A percentile compares a stretch with the other conserved stretches of the same genome.
These are phyloP conservation scores for Bryoerythrophyllum caledonicum DNA, from an alignment of 225 moss, liverwort and hornwort genomes.

Conservation along the genomic window DNA sequence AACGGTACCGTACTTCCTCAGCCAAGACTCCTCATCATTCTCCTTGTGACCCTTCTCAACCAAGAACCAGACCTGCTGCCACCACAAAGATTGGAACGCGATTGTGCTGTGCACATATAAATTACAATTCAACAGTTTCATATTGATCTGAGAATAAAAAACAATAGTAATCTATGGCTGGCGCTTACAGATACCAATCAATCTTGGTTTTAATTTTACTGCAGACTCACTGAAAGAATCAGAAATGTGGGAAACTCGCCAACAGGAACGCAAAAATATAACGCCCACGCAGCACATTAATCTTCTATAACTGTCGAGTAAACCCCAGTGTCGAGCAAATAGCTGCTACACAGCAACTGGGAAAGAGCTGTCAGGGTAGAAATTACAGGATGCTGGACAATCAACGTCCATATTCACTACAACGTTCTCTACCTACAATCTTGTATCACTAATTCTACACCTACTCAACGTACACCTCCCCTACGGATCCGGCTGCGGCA, in stretches of 20 bases:
- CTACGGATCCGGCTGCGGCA: conserved; percentile 61
- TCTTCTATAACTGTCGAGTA: conserved; percentile 54
- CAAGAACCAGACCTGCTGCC: background rate
- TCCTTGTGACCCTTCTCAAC: background rate
- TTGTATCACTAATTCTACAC: conserved; percentile 29
- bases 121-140: conserved; percentile 40
- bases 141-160: conserved; percentile 43
- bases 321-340: conserved; percentile 52
- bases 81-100: background rate
- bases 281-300: conserved; percentile 52
- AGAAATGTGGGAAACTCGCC: conserved; percentile 37
- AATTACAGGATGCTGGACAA: conserved; percentile 53
- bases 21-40: background rate
- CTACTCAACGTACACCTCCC: conserved; percentile 6
- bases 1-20: background rate
- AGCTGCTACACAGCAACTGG: conserved; percentile 50
- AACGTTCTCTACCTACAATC: conserved; percentile 36
- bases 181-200: conserved; percentile 57
- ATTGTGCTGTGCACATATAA: conserved; percentile 1
- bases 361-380: conserved; percentile 47
- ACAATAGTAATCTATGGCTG: conserved; percentile 50
- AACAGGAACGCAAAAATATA: conserved; percentile 44
- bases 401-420: conserved; percentile 36
- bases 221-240: conserved; percentile 61
- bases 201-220: conserved; percentile 49